These are phyloP conservation scores for Thielaviopsis ethacetica DNA, from an alignment of 2,329 filamentous ascomycete species.

Conservation along the genomic window DNA sequence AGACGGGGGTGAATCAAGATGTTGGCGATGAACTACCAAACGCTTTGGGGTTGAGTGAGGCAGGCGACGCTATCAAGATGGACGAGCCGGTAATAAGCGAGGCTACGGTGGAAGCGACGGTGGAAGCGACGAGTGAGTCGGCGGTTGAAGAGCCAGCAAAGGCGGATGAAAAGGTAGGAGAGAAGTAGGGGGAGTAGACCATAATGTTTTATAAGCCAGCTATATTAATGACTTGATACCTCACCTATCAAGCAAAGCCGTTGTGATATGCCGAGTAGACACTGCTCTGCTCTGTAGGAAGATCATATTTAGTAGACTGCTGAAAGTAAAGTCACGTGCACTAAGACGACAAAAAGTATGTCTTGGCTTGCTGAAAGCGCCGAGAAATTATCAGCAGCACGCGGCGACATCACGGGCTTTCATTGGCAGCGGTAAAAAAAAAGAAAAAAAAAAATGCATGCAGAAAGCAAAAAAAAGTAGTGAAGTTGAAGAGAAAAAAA, in stretches of 20 bases:
- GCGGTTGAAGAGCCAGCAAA: background rate
- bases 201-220: background rate
- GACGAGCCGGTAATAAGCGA: too few species aligned
- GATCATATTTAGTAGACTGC: too few species aligned
- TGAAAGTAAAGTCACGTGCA: background rate
- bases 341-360: background rate
- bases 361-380: background rate
- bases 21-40: background rate
- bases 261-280: too few species aligned
- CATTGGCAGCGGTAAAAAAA: background rate
- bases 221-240: too few species aligned
- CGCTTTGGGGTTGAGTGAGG: background rate
- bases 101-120: too few species aligned
- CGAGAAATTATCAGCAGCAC: background rate
- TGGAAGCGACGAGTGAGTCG: too few species aligned
- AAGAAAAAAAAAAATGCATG: conserved; percentile 8
- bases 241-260: too few species aligned
- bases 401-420: background rate
- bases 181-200: background rate
- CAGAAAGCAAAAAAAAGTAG: too few species aligned
- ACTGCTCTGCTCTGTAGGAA: too few species aligned
- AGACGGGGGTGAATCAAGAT: background rate
- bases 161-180: background rate
- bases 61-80: too few species aligned
- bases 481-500: background rate